Percentiles rank a stretch among this genome's conserved stretches.
Conservation (phyloP, 805 yeast genomes). For the Candida nonsorbophila region DNA sequence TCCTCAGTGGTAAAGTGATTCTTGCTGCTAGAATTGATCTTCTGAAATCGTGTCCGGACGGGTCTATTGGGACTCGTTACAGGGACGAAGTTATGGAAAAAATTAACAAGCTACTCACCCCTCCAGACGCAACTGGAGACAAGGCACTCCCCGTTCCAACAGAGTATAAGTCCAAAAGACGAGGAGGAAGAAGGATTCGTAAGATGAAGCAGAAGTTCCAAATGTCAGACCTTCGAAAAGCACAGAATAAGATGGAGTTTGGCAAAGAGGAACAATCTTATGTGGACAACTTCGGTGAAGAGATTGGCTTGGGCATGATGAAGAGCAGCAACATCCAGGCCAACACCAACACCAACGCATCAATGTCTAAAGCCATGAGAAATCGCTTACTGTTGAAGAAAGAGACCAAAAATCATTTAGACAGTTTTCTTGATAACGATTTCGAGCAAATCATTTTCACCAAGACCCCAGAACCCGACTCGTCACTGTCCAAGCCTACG, state of each 20-base stretch:
- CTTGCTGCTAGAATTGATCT: conserved; percentile 82
- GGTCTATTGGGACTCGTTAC: conserved; percentile 55
- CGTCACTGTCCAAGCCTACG: too few species aligned
- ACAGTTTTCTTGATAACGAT: conserved; percentile 7
- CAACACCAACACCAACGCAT: conserved; percentile 48
- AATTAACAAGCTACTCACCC: conserved; percentile 66
- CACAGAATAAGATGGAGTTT: conserved; percentile 81
- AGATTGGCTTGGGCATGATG: conserved; percentile 73
- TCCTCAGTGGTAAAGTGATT: conserved; percentile 71
- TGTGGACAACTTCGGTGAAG: conserved; percentile 69
- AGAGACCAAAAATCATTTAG: conserved; percentile 9
- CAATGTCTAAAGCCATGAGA: conserved; percentile 58
- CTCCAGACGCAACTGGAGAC: conserved; percentile 61
- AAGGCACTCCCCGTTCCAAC: conserved; percentile 71
- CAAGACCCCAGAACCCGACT: too few species aligned
- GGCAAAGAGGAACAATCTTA: conserved; percentile 66
- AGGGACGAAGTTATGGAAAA: conserved; percentile 54
- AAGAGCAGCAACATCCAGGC: conserved; percentile 23
- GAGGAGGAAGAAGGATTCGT: conserved; percentile 81
- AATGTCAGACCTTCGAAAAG: conserved; percentile 73
- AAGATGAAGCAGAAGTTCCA: conserved; percentile 78
- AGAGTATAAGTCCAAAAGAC: conserved; percentile 69
- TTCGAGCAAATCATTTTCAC: too few species aligned
- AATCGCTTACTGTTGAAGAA: conserved; percentile 30
- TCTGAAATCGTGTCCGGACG: conserved; percentile 37